Evolutionary conservation across 768 basidiomycete genomes (phyloP).

Genomic region (Boletus edulis): DNA sequence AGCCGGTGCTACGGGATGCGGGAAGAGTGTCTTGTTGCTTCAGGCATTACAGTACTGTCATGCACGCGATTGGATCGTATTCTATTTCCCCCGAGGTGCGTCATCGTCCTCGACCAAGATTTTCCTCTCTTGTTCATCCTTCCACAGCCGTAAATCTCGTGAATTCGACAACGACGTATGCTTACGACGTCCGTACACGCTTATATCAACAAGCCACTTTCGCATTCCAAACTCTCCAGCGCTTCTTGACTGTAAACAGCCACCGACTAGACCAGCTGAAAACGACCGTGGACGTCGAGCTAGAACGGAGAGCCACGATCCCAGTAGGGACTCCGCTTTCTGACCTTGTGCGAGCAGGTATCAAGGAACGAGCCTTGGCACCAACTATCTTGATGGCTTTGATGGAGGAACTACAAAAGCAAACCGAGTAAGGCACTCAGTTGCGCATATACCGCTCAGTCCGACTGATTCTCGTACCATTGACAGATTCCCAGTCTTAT

Average conservation of each 20-base stretch:
- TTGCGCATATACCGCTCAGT: not conserved
- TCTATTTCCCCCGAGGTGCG: constrained; percentile 81
- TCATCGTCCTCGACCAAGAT: not conserved
- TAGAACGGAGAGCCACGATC: constrained; percentile 47
- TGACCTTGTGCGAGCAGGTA: constrained; percentile 57
- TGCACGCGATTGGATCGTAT: constrained; percentile 69
- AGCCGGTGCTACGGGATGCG: constrained; percentile 76
- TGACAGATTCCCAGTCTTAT: constrained; percentile 67
- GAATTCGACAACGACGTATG: constrained; percentile 69
- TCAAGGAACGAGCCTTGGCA: constrained; percentile 50
- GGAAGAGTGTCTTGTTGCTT: constrained; percentile 77
- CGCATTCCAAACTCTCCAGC: constrained; percentile 60
- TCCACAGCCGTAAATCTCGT: constrained; percentile 54
- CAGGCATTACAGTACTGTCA: constrained; percentile 73
- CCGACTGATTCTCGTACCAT: not conserved
- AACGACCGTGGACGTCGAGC: constrained; percentile 39
- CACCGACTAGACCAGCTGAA: constrained; percentile 40
- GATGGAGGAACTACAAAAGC: constrained; percentile 58
- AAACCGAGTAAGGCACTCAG: constrained; percentile 51
- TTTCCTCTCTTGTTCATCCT: not conserved
- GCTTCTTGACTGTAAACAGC: constrained; percentile 59
- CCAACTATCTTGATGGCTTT: constrained; percentile 57
- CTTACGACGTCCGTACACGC: constrained; percentile 72
- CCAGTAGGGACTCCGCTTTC: constrained; percentile 48
- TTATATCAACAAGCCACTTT: constrained; percentile 73